phyloP scores from a whole-genome alignment of 441 rosid genomes.

The Erodium trifolium region DNA sequence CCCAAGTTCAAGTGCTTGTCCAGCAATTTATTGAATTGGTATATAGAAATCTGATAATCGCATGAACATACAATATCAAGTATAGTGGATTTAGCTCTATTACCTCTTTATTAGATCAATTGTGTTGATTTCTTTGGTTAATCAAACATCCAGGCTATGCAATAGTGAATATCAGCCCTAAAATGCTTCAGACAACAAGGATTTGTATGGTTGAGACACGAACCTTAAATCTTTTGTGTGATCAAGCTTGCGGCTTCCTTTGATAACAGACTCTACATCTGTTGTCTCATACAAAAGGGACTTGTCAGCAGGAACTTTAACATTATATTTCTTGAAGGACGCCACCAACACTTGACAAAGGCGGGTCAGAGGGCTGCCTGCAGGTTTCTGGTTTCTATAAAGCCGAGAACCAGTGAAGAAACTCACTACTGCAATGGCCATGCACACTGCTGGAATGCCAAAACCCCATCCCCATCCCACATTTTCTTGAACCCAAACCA shows the following conservation, averaged over 20 bases:
- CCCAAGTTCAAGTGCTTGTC: too few relatives aligned
- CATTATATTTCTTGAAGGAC: slow-evolving; percentile 53
- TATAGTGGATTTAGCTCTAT: too few relatives aligned
- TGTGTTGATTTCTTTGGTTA: too few relatives aligned
- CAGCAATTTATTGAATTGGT: too few relatives aligned
- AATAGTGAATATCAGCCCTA: too few relatives aligned
- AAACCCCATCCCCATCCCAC: slow-evolving; percentile 99
- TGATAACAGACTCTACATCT: slow-evolving; percentile 55
- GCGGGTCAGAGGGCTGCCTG: slow-evolving; percentile 87
- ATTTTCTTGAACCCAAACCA: slow-evolving; percentile 90
- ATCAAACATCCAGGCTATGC: too few relatives aligned
- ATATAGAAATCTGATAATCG: too few relatives aligned
- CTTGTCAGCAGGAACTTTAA: slow-evolving; percentile 63
- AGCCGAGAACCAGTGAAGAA: slow-evolving; percentile 66
- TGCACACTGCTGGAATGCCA: slow-evolving; percentile 72
- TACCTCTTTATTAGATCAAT: too few relatives aligned
- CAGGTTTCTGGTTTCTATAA: slow-evolving; percentile 73
- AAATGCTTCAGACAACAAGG: too few relatives aligned
- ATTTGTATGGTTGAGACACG: background rate
- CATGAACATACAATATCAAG: too few relatives aligned
- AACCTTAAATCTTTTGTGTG: slow-evolving; percentile 60
- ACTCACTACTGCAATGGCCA: slow-evolving; percentile 68
- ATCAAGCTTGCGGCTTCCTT: slow-evolving; percentile 76
- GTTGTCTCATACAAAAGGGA: slow-evolving; percentile 59
- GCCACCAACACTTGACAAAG: slow-evolving; percentile 74